These are phyloP conservation scores for Aspergillus sp. DNA, from an alignment of 2,329 filamentous ascomycete genomes.

Conservation along the genomic window DNA sequence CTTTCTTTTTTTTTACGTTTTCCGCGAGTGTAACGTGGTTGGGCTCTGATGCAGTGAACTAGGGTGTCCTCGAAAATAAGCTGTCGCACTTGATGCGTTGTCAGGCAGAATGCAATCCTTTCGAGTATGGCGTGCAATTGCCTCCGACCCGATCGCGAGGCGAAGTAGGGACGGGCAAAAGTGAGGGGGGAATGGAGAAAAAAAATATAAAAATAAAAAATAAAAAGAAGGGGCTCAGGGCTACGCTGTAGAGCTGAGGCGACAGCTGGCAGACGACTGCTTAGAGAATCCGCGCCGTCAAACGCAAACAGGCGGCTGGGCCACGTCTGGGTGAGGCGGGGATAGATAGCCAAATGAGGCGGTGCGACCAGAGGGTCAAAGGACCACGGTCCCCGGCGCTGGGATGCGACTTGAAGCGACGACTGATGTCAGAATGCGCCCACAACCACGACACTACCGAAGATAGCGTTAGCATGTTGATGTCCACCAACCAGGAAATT, in stretches of 20 bases:
- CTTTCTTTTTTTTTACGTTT: constrained; percentile 23
- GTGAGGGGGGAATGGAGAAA: background rate
- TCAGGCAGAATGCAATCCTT: constrained; percentile 31
- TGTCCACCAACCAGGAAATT: constrained; percentile 15
- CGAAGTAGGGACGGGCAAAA: background rate
- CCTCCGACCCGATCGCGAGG: constrained; percentile 28
- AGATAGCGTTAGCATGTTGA: constrained; percentile 22
- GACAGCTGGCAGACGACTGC: constrained; percentile 22
- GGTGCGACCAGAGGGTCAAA: constrained; percentile 25
- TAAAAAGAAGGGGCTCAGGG: background rate
- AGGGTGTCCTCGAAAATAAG: constrained; percentile 32
- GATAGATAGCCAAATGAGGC: constrained; percentile 25
- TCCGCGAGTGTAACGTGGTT: constrained; percentile 40
- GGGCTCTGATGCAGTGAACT: constrained; percentile 45
- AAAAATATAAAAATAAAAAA: constrained; percentile 7
- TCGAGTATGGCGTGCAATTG: constrained; percentile 27
- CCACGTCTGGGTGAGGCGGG: constrained; percentile 22
- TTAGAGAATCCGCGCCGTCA: constrained; percentile 16
- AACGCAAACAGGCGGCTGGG: constrained; percentile 20
- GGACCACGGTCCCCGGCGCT: constrained; percentile 13
- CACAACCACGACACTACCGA: constrained; percentile 23
- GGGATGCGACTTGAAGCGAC: constrained; percentile 16
- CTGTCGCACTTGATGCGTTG: constrained; percentile 43
- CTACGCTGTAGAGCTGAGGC: constrained; percentile 23
- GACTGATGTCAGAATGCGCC: constrained; percentile 28